phyloP scores from a whole-genome alignment of 371 early-diverging fungal genomes.

The Mortierella sp. region DNA sequence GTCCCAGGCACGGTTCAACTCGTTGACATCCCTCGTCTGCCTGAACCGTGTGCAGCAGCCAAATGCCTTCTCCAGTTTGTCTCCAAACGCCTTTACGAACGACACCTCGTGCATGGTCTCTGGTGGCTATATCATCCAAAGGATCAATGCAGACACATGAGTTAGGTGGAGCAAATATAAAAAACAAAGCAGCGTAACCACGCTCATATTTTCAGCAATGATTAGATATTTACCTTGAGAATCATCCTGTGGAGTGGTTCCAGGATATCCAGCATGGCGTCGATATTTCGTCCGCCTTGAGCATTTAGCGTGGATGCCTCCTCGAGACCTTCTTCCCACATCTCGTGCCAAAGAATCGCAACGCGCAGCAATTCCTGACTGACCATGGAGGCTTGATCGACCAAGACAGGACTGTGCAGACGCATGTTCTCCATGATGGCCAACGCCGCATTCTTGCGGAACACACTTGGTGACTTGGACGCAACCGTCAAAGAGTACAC shows the following conservation, averaged over 20 bases:
- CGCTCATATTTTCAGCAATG: background rate
- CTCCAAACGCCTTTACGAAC: constrained; percentile 94
- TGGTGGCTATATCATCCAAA: constrained; percentile 71
- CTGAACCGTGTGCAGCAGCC: constrained; percentile 90
- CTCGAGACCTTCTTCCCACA: constrained; percentile 97
- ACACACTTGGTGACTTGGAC: constrained; percentile 88
- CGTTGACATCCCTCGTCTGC: constrained; percentile 80
- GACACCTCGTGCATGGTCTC: constrained; percentile 95
- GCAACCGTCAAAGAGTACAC: constrained; percentile 97
- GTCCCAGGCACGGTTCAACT: constrained; percentile 96
- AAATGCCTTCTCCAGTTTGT: constrained; percentile 92
- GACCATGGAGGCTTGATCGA: constrained; percentile 95
- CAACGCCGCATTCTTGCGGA: constrained; percentile 86
- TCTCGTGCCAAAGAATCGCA: constrained; percentile 97
- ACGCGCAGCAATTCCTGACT: constrained; percentile 97
- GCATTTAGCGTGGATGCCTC: constrained; percentile 87
- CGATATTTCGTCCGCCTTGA: constrained; percentile 87
- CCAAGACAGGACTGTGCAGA: constrained; percentile 83
- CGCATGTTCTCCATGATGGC: constrained; percentile 95
- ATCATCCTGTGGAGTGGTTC: constrained; percentile 93
- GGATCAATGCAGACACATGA: too few species aligned
- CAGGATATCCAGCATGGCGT: constrained; percentile 92
- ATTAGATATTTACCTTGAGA: constrained; percentile 61
- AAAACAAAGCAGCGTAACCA: background rate
- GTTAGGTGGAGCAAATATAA: too few species aligned